Evolutionary conservation across 495 filamentous ascomycete genomes (phyloP), one percentile per base, ranked within the genome.

Genomic region (Cercophora samala): DNA sequence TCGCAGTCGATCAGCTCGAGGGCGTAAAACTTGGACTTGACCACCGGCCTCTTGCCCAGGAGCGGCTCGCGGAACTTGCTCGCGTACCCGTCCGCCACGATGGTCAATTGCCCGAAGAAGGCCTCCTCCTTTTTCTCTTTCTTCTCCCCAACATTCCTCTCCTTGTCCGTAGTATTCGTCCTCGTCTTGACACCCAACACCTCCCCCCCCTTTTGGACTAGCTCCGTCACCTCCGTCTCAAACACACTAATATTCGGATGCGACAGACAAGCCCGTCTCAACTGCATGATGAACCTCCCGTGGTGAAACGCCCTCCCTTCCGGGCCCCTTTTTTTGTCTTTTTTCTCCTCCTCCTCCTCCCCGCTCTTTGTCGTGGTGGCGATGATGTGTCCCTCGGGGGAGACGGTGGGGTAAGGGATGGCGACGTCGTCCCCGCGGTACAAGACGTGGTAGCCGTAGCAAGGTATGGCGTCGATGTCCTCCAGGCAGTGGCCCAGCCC

Each of bases 81-180:
- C 66, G 88, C 89, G 77, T 98, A 98, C 66, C 95, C 95, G 79
- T 99, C 94, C 21, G 93, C 91, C 58, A 95, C 85, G 68, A 98
- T 88, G 22, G 93, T 98, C 54, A 98, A 85, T 62, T 88, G 79
- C 54, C 86, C 95, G 72, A 97, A 97, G 79, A 91, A 98, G 80
- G 85, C 88, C 71, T 86, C 84, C 25, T 77, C 66, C 62, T 87
- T 84, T 78, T 87, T 88, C n/a, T n/a, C n/a, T n/a, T n/a, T n/a
- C n/a, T n/a, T n/a, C n/a, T n/a, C n/a, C n/a, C n/a, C n/a, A 69
- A 85, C 80, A 62, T 84, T 83, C 13, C 82, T 82, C 8, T 68
- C 55, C n/a, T 76, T 70, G 71, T 85, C 73, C 13, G 26, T 42
- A 22, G 81, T n/a, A n/a, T n/a, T 81, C 13, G 90, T 92, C 52